Percentiles rank a stretch among this genome's conserved stretches.
Conservation (phyloP, 2,329 filamentous ascomycete genomes). For the Nakataea oryzae region DNA sequence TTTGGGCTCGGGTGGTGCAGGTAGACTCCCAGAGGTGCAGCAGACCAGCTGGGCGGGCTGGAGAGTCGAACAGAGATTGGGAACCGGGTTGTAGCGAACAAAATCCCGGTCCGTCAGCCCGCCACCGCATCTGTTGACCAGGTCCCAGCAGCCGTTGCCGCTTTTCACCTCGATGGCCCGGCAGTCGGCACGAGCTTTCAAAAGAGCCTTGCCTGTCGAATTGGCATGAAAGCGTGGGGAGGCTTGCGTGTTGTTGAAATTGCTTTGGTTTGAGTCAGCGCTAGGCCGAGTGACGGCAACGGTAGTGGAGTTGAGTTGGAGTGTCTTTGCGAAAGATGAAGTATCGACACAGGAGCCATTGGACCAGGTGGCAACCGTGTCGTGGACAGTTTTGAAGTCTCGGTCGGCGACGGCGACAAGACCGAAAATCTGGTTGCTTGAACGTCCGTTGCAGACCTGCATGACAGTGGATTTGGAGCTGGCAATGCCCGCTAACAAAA, state of each 20-base stretch:
- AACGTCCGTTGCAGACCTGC: neutral
- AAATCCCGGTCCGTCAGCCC: slow-evolving; percentile 7
- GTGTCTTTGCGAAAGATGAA: slow-evolving; percentile 1
- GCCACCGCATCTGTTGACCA: slow-evolving; percentile 8
- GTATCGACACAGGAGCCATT: slow-evolving; percentile 6
- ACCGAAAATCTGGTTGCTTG: neutral
- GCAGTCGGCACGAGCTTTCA: neutral
- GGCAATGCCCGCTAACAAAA: slow-evolving; percentile 3
- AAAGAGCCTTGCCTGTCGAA: neutral
- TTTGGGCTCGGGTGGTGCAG: neutral
- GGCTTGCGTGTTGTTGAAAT: neutral
- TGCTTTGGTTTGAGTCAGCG: too few relatives aligned
- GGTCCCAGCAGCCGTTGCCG: slow-evolving; percentile 5
- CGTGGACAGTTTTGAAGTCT: slow-evolving; percentile 1
- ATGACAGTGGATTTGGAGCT: neutral
- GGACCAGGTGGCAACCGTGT: neutral
- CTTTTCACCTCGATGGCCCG: neutral
- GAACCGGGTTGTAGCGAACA: neutral
- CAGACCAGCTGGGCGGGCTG: neutral
- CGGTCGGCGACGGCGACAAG: neutral
- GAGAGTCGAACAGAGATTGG: neutral
- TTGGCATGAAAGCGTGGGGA: neutral
- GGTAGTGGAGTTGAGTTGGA: neutral
- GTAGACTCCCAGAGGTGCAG: slow-evolving; percentile 2
- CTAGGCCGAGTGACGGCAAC: neutral